A percentile compares a stretch with the other conserved stretches of the same genome.
phyloP scores from a whole-genome alignment of 768 basidiomycete genomes.

The Boletus vinaceobasis region DNA sequence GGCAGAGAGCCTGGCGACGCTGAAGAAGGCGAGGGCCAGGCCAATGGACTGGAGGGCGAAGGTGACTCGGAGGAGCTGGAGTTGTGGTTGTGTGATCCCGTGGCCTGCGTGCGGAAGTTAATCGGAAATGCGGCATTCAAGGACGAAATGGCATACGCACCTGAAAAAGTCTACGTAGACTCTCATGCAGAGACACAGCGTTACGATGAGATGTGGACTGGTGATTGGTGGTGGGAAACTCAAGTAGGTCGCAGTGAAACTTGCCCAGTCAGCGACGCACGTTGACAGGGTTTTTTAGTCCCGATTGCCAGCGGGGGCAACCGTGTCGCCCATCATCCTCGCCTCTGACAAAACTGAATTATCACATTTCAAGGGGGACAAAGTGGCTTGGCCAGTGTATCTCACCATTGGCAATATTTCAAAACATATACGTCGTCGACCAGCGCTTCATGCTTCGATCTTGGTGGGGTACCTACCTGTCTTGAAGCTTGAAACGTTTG shows the following conservation, averaged over 20 bases:
- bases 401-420: neutral
- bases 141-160: neutral
- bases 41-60: too few relatives aligned
- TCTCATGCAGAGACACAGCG: fast-evolving
- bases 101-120: neutral
- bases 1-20: neutral
- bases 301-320: neutral
- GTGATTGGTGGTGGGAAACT: neutral
- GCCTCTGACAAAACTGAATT: neutral
- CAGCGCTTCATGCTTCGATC: too few relatives aligned
- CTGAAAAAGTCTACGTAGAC: neutral
- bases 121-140: neutral
- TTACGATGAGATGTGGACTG: neutral
- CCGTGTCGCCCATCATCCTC: neutral
- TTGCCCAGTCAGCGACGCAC: too few relatives aligned
- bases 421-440: too few relatives aligned
- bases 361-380: neutral
- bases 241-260: too few relatives aligned
- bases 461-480: too few relatives aligned
- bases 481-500: too few relatives aligned
- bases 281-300: neutral
- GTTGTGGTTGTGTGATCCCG: neutral
- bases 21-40: neutral
- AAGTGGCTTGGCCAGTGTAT: neutral
- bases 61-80: neutral